Evolutionary conservation across 2,329 filamentous ascomycete genomes (phyloP).

Genomic region (Trichoderma guizhouense): DNA sequence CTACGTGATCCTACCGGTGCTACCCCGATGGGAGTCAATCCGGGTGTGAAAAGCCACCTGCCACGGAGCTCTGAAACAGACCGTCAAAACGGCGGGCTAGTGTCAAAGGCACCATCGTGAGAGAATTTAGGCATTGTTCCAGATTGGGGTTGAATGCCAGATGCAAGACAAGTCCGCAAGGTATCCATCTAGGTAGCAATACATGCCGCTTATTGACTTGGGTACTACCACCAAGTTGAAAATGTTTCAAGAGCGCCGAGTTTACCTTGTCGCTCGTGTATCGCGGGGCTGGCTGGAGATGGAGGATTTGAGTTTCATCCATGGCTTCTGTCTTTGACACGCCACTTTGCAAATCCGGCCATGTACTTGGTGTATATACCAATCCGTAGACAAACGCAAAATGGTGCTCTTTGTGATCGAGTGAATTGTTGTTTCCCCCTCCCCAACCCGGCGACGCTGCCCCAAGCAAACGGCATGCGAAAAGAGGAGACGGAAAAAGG

Average conservation of each 20-base stretch:
- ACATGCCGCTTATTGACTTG: background rate
- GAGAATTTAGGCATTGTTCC: constrained; percentile 18
- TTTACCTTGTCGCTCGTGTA: background rate
- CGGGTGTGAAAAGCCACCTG: background rate
- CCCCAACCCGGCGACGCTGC: background rate
- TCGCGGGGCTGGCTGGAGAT: background rate
- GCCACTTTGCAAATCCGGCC: background rate
- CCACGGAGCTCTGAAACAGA: constrained; percentile 16
- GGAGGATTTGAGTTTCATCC: background rate
- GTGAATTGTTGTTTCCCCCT: background rate
- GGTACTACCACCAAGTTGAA: background rate
- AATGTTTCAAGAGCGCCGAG: background rate
- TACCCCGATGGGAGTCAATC: background rate
- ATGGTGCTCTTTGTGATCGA: background rate
- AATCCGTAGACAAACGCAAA: background rate
- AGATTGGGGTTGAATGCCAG: constrained; percentile 18
- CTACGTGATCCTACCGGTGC: background rate
- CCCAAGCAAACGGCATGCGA: constrained; percentile 12
- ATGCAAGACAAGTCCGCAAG: background rate
- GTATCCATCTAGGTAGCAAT: constrained; percentile 14
- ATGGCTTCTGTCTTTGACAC: background rate
- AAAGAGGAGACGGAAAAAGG: constrained; percentile 17
- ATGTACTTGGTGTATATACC: background rate
- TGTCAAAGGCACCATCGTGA: constrained; percentile 7
- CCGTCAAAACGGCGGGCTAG: constrained; percentile 4